Base-by-base conservation (phyloP, 2,329 filamentous ascomycete genomes). In the Fusarium sp. region DNA sequence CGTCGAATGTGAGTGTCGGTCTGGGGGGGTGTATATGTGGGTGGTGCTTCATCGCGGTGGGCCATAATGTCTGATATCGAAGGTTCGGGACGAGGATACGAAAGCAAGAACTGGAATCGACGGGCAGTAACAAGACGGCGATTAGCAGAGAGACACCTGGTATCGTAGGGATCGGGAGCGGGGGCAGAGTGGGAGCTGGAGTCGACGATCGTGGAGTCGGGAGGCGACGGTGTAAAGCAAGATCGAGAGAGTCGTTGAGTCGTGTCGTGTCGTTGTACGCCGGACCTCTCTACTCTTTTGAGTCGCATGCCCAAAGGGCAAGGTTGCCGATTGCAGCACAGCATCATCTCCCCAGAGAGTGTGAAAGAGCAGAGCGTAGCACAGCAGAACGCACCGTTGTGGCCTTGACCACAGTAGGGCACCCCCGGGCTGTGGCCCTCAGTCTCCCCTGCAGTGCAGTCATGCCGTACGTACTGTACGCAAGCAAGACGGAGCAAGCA, bases 181-280 rank as follows among this genome's bases (percentile, higher is more conserved):
- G 67, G 65, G 58, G 20, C 62, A 54, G 60, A 50, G 56, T 50
- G 60, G 60, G 71, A 64, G 67, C 52, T 62, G 64, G n/a, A 61
- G 57, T 54, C 50, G 68, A 61, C 37, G 57, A 74, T 64, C 71
- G 71, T 65, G 67, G 64, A 74, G 71, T 69, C 61, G 41, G 52
- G 52, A 52, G 57, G 58, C 52, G 65, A 68, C 63, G 58, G 39
- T 43, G 62, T 52, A 57, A 41, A 69, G 45, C 22, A 39, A 56
- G 61, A 69, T 35, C n/a, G 41, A 45, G 41, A 45, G 41, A 56
- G 29, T n/a, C 37, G 10, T 37, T 27, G 41, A 22, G 39, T 20
- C 39, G 39, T 41, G 18, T 41, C 39, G n/a, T 20, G 39, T 41
- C n/a, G 39, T 41, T 41, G 39, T 41, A 41, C 39, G n/a, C 39